Base-by-base conservation (phyloP, 768 basidiomycete species). In the Hirschioporus abietinus region DNA sequence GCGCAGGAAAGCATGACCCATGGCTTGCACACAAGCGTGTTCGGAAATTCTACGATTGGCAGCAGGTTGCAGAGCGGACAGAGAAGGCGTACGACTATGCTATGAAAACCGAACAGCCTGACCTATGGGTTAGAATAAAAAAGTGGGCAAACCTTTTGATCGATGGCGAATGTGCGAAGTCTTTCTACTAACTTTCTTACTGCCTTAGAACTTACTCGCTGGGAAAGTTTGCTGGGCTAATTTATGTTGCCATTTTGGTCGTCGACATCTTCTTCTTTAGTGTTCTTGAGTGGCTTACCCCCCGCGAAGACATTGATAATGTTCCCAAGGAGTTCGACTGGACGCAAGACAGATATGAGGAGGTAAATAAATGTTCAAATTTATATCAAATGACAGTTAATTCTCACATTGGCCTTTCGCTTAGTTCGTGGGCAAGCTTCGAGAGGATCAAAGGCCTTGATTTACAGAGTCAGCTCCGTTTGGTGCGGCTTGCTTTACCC, bases 261-360 rank as follows among this genome's bases (percentile, higher is more conserved):
- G 92, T 99, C 0, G 90, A 95, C 71, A 94, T 93, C 73, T 75
- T 96, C 8, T 96, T 97, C 76, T 95, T 93, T 74, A 72, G 88
- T 70, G 79, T 93, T 63, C 80, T 99, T 3, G 94, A 97, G 71
- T 92, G 87, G 88, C 88, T 87, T 81, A 83, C 88, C 73, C 96
- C 96, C 0, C 79, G 89, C 60, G 86, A 89, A 24, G 81, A 88
- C 66, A 78, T 97, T 64, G 92, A 96, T 75, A 87, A 85, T 69
- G 95, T 93, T 0, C 42, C 42, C 3, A 5, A 52, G 42, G 77
- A 82, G 27, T 79, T 79, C 65, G 80, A 86, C 64, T 93, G 92
- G 91, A 79, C 88, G 30, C 72, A 74, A 1, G 68, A 74, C 0
- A 66, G 68, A 8, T 81, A 81, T 66, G 65, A 64, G 35, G 66